Evolutionary conservation across 352 stramenopile genomes (phyloP).

Genomic region (Globisporangium perplexum): DNA sequence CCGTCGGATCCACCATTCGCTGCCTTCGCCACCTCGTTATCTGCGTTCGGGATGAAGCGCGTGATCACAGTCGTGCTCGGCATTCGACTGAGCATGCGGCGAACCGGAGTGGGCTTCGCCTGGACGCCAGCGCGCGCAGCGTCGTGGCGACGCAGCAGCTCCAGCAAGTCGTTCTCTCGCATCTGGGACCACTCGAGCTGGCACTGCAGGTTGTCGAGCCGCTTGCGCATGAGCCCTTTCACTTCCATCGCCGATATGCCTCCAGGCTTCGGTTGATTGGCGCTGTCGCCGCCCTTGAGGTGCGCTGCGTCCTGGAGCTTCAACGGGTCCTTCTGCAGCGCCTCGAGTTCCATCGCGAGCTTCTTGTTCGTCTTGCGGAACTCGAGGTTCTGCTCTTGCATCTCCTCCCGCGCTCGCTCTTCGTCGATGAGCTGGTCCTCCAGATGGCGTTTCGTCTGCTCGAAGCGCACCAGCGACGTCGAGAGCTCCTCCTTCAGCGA

Average conservation of each 20-base stretch:
- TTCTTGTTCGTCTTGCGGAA: constrained; percentile 74
- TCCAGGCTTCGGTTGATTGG: constrained; percentile 1
- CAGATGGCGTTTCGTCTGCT: constrained; percentile 68
- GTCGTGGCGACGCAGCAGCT: constrained; percentile 19
- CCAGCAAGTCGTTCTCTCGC: constrained; percentile 62
- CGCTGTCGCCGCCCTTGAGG: neutral
- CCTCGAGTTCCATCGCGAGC: constrained; percentile 52
- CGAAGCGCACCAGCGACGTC: constrained; percentile 43
- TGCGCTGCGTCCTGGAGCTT: neutral
- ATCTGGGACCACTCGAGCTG: constrained; percentile 60
- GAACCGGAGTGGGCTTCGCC: constrained; percentile 20
- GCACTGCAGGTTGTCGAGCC: constrained; percentile 32
- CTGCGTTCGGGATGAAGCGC: constrained; percentile 17
- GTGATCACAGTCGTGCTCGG: constrained; percentile 62
- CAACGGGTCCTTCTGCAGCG: constrained; percentile 21
- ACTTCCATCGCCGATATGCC: constrained; percentile 19
- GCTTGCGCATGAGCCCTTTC: constrained; percentile 38
- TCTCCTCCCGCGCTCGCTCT: constrained; percentile 56
- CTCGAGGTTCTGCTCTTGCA: constrained; percentile 71
- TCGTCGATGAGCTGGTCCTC: constrained; percentile 79
- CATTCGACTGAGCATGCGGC: constrained; percentile 55
- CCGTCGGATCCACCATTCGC: neutral
- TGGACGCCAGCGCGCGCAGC: neutral
- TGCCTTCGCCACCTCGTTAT: constrained; percentile 12
- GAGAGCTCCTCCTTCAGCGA: constrained; percentile 60